Evolutionary conservation across 768 basidiomycete genomes (phyloP).

Genomic region (Mycena alexandri): DNA sequence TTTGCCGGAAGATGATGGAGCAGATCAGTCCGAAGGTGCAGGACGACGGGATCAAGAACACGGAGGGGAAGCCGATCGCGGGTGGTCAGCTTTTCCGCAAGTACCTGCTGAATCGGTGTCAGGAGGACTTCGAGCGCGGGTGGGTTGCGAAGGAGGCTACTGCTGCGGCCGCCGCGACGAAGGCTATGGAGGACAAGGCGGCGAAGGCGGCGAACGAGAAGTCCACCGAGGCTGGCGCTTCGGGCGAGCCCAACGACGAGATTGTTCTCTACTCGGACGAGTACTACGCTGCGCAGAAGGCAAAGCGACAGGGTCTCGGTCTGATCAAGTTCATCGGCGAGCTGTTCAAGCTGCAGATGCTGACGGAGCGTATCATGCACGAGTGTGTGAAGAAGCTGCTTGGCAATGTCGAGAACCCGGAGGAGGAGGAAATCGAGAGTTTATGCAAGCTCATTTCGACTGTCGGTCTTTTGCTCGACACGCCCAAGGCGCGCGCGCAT

Average conservation of each 20-base stretch:
- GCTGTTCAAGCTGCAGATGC: constrained; percentile 98
- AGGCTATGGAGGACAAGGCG: constrained; percentile 88
- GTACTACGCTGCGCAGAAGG: constrained; percentile 96
- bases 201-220: constrained; percentile 76
- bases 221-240: constrained; percentile 41
- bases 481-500: constrained; percentile 81
- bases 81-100: constrained; percentile 97
- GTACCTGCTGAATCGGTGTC: constrained; percentile 96
- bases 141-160: constrained; percentile 93
- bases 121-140: constrained; percentile 97
- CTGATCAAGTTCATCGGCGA: constrained; percentile 99
- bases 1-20: constrained; percentile 97
- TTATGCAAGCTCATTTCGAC: constrained; percentile 94
- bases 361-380: constrained; percentile 98
- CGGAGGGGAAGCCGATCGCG: constrained; percentile 88
- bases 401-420: constrained; percentile 92
- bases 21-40: constrained; percentile 88
- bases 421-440: constrained; percentile 98
- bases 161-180: constrained; percentile 86
- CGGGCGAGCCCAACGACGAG: constrained; percentile 65
- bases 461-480: constrained; percentile 88
- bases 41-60: constrained; percentile 86
- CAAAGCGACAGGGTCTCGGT: constrained; percentile 96
- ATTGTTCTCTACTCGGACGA: constrained; percentile 92
- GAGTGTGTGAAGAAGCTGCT: constrained; percentile 97